phyloP scores from a whole-genome alignment of 306 rosid genomes.

The Prinsepia uniflora region DNA sequence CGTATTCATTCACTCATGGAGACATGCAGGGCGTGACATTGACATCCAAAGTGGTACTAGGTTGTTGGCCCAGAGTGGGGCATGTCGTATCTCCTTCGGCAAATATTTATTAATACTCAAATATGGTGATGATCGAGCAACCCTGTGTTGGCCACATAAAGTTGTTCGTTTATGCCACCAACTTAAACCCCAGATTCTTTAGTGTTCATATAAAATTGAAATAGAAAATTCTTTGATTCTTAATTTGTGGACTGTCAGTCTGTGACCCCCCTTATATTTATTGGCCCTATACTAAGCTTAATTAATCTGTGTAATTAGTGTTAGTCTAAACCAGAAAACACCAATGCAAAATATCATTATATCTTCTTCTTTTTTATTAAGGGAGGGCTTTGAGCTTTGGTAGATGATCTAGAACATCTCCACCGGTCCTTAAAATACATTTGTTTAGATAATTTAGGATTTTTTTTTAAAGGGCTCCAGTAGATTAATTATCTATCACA shows the following conservation, averaged over 20 bases:
- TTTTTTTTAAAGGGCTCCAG: too few relatives aligned
- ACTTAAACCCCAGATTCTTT: not conserved
- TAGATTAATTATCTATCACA: too few relatives aligned
- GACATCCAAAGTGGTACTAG: constrained; percentile 58
- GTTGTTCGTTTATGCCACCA: not conserved
- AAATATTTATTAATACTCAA: constrained; percentile 8
- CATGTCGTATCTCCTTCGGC: constrained; percentile 27
- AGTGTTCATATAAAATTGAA: not conserved
- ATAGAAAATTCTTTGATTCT: not conserved
- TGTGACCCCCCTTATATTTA: not conserved
- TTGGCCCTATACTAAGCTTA: not conserved
- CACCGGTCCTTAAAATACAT: too few relatives aligned
- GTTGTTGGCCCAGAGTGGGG: constrained; percentile 60
- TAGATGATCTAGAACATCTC: too few relatives aligned
- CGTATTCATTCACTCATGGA: not conserved
- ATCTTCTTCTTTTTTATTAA: too few relatives aligned
- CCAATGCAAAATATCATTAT: too few relatives aligned
- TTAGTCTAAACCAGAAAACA: too few relatives aligned
- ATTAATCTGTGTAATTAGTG: too few relatives aligned
- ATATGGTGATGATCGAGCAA: not conserved
- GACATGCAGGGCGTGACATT: constrained; percentile 6
- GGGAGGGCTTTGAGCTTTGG: too few relatives aligned
- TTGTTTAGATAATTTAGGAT: too few relatives aligned
- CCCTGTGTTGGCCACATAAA: constrained; percentile 21
- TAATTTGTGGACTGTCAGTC: not conserved